Conservation (phyloP, 495 filamentous ascomycete genomes). For the Neurospora discreta region DNA sequence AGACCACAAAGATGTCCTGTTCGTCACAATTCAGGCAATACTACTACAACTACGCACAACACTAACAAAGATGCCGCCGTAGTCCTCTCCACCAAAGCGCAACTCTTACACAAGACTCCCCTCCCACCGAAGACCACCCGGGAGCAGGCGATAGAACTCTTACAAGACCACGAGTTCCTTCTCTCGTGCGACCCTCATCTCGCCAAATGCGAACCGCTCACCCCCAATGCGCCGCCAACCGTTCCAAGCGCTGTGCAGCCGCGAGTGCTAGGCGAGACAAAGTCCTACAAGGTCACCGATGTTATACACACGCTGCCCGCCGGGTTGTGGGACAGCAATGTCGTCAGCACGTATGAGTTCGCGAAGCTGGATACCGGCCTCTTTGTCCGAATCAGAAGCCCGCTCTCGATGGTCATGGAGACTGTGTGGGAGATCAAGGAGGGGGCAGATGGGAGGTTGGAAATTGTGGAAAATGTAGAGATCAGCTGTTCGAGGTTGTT, state of each 20-base stretch:
- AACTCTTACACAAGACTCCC: constrained; percentile 44
- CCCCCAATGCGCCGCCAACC: constrained; percentile 5
- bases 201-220: constrained; percentile 21
- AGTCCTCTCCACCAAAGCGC: constrained; percentile 31
- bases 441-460: constrained; percentile 8
- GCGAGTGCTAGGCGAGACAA: constrained; percentile 1
- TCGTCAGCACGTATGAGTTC: constrained; percentile 36
- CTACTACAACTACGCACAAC: too few relatives aligned
- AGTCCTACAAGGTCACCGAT: constrained; percentile 22
- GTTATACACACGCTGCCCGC: constrained; percentile 29
- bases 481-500: constrained; percentile 32
- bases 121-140: constrained; percentile 46
- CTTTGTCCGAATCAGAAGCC: constrained; percentile 35
- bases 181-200: constrained; percentile 33
- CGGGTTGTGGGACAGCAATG: constrained; percentile 34
- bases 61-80: too few relatives aligned
- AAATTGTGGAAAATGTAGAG: constrained; percentile 29
- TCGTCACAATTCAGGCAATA: neutral
- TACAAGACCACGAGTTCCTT: constrained; percentile 48
- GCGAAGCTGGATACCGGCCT: constrained; percentile 26
- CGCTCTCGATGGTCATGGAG: constrained; percentile 35
- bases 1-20: constrained; percentile 16
- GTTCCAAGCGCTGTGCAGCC: constrained; percentile 12
- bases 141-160: constrained; percentile 46
- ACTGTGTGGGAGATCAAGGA: constrained; percentile 29